These are phyloP conservation scores for Phaffia australis DNA, from an alignment of 768 basidiomycete species.

Conservation along the genomic window DNA sequence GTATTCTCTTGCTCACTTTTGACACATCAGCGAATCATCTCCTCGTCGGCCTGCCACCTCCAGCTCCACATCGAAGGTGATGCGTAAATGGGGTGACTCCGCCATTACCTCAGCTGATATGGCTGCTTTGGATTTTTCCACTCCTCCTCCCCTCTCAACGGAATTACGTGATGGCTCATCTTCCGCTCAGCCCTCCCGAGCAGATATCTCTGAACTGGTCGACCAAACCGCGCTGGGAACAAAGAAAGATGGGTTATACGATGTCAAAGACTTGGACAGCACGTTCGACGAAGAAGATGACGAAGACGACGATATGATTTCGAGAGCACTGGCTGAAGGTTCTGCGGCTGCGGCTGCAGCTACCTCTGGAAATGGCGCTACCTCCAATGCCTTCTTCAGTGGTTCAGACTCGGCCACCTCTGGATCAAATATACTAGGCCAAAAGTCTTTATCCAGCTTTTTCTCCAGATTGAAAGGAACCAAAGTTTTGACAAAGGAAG, in stretches of 20 bases:
- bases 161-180: not conserved
- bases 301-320: constrained; percentile 37
- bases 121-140: constrained; percentile 81
- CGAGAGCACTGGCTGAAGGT: constrained; percentile 29
- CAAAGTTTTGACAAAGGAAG: constrained; percentile 67
- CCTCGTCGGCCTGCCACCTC: not conserved
- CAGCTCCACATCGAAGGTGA: constrained; percentile 45
- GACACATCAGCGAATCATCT: not conserved
- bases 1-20: not conserved
- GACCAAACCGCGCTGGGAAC: constrained; percentile 52
- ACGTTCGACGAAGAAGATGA: constrained; percentile 42
- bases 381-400: not conserved
- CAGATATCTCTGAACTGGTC: constrained; percentile 35
- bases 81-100: constrained; percentile 81
- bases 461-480: constrained; percentile 74
- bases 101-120: constrained; percentile 72
- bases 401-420: not conserved
- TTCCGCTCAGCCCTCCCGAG: not conserved
- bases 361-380: not conserved
- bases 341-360: not conserved
- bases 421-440: constrained; percentile 26
- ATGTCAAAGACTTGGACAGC: constrained; percentile 60
- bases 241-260: constrained; percentile 57
- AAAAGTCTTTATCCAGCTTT: constrained; percentile 42
- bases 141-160: constrained; percentile 43